These are phyloP conservation scores for Taphrina pruni DNA, from an alignment of 1,139 yeast species.

Conservation along the genomic window DNA sequence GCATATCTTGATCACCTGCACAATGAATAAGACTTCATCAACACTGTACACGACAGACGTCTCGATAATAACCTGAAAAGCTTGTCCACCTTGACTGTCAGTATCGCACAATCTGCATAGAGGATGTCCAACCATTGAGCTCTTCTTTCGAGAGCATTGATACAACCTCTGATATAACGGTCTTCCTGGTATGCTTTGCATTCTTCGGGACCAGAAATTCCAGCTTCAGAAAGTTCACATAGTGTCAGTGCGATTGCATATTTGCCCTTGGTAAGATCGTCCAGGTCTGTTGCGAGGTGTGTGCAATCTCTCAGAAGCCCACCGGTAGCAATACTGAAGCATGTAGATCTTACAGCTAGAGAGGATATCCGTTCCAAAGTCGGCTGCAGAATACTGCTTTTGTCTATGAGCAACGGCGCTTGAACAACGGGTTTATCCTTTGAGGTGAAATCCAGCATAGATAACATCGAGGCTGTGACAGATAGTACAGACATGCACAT, in stretches of 20 bases:
- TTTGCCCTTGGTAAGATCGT: slow-evolving; percentile 19
- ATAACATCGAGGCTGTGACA: slow-evolving; percentile 6
- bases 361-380: slow-evolving; percentile 8
- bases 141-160: slow-evolving; percentile 4
- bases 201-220: slow-evolving; percentile 25
- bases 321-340: slow-evolving; percentile 29
- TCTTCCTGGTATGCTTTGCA: slow-evolving; percentile 4
- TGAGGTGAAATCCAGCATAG: not conserved
- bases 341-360: slow-evolving; percentile 24
- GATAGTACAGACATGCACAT: slow-evolving; percentile 1
- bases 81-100: slow-evolving; percentile 31
- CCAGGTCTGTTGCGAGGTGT: slow-evolving; percentile 22
- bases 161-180: slow-evolving; percentile 9
- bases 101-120: not conserved
- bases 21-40: not conserved
- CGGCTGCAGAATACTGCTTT: not conserved
- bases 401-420: not conserved
- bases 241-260: slow-evolving; percentile 41
- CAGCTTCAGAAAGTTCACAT: slow-evolving; percentile 40
- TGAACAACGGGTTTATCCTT: not conserved
- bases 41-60: slow-evolving; percentile 3
- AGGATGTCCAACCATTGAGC: not conserved
- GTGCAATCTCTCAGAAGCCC: slow-evolving; percentile 16
- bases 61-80: slow-evolving; percentile 41
- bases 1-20: slow-evolving; percentile 31